Percentiles rank a stretch among this genome's conserved stretches.
These are phyloP conservation scores for Aspergillus tamarii DNA, from an alignment of 2,329 filamentous ascomycete genomes.

Conservation along the genomic window DNA sequence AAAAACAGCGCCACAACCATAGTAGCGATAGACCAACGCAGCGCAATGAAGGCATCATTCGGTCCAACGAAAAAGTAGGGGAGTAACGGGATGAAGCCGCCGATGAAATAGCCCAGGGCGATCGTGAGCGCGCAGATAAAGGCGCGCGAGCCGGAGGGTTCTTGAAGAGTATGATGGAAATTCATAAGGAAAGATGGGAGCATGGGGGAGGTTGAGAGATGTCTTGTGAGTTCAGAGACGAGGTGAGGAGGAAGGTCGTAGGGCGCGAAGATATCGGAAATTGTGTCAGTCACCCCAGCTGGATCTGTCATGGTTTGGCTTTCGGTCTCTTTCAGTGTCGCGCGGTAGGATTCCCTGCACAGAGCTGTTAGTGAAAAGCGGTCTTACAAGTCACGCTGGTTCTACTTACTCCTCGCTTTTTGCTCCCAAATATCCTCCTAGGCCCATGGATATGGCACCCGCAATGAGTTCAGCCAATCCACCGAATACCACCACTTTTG, in stretches of 20 bases:
- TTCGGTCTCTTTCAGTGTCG: constrained; percentile 41
- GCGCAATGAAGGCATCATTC: constrained; percentile 79
- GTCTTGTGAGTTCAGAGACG: constrained; percentile 39
- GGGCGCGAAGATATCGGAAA: constrained; percentile 43
- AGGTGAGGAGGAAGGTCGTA: constrained; percentile 42
- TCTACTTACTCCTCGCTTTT: constrained; percentile 44
- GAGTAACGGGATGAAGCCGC: constrained; percentile 54
- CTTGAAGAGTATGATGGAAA: constrained; percentile 45
- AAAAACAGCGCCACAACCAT: constrained; percentile 53
- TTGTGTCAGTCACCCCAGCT: constrained; percentile 32
- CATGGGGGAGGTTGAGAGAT: constrained; percentile 40
- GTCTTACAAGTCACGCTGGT: no score
- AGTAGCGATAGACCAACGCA: constrained; percentile 57
- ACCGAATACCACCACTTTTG: constrained; percentile 69
- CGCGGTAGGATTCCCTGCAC: constrained; percentile 43
- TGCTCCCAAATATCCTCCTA: constrained; percentile 73
- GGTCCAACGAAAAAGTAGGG: constrained; percentile 67
- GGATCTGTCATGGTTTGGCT: constrained; percentile 36
- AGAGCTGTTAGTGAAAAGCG: not conserved
- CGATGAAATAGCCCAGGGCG: constrained; percentile 45
- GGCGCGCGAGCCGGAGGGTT: constrained; percentile 43
- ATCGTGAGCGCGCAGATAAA: constrained; percentile 44
- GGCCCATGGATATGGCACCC: constrained; percentile 76
- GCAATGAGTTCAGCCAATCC: constrained; percentile 76
- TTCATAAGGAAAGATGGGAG: constrained; percentile 46